A percentile compares a stretch with the other conserved stretches of the same genome.
These are phyloP conservation scores for Phaffia australis DNA, from an alignment of 768 basidiomycete species.

Conservation along the genomic window DNA sequence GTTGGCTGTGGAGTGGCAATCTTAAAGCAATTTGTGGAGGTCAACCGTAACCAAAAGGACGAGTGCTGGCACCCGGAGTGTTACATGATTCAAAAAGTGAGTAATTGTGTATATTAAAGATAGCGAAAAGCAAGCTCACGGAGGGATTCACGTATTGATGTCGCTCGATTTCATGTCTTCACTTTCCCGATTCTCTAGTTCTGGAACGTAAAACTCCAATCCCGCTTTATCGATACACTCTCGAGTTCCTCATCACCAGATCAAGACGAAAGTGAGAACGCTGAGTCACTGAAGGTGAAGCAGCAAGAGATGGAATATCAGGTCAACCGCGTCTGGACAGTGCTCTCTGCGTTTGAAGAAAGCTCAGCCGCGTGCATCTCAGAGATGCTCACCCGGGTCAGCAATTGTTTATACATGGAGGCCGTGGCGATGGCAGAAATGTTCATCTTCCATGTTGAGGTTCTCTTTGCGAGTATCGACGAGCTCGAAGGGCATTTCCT, in stretches of 20 bases:
- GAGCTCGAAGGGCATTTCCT: slow-evolving; percentile 85
- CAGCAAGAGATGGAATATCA: slow-evolving; percentile 92
- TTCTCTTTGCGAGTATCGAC: slow-evolving; percentile 91
- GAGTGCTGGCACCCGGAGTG: slow-evolving; percentile 99
- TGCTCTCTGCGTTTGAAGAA: slow-evolving; percentile 95
- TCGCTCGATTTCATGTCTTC: slow-evolving; percentile 6
- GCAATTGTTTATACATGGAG: slow-evolving; percentile 89
- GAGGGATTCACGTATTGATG: neutral
- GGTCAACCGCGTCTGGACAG: slow-evolving; percentile 98
- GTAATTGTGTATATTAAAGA: neutral
- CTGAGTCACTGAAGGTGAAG: slow-evolving; percentile 69
- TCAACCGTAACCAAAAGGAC: slow-evolving; percentile 93
- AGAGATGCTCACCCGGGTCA: slow-evolving; percentile 95
- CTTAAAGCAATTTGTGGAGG: slow-evolving; percentile 98
- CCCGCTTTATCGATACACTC: slow-evolving; percentile 31
- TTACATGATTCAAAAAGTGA: slow-evolving; percentile 98
- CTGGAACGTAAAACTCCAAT: slow-evolving; percentile 81
- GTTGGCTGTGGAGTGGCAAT: slow-evolving; percentile 96
- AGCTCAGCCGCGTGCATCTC: slow-evolving; percentile 98
- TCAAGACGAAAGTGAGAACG: slow-evolving; percentile 61
- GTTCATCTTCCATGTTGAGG: slow-evolving; percentile 96
- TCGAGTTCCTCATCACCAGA: slow-evolving; percentile 40
- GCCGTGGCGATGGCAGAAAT: slow-evolving; percentile 97
- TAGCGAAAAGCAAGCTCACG: neutral
- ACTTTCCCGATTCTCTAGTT: slow-evolving; percentile 48